phyloP scores from a whole-genome alignment of 23 red algal species.

The Gracilaria domingensis region DNA sequence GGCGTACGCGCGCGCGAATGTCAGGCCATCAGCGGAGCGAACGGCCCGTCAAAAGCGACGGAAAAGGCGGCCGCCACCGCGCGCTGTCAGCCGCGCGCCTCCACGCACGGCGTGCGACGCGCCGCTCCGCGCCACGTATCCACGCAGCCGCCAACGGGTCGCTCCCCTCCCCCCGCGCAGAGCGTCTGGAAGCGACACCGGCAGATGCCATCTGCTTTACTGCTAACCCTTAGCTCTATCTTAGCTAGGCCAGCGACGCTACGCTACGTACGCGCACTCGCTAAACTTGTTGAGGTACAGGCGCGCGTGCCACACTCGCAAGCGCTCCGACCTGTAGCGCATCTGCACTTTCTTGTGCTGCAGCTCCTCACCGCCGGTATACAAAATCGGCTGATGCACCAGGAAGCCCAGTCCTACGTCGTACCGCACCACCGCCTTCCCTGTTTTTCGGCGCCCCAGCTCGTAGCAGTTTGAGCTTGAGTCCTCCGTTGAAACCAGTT shows the following conservation, averaged over 20 bases:
- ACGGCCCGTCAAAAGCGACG: too few species aligned
- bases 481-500: neutral
- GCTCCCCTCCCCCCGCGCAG: too few species aligned
- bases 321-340: neutral
- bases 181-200: too few species aligned
- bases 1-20: constrained; percentile 4
- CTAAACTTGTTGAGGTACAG: neutral
- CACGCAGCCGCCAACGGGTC: too few species aligned
- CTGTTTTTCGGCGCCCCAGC: neutral
- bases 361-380: neutral
- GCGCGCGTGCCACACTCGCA: constrained; percentile 28
- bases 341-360: neutral
- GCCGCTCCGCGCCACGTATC: too few species aligned
- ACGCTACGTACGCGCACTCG: neutral
- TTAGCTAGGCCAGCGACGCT: too few species aligned
- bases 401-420: constrained; percentile 64
- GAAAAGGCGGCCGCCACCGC: too few species aligned
- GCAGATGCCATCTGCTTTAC: too few species aligned
- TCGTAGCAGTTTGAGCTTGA: constrained; percentile 25
- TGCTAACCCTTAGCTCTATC: too few species aligned
- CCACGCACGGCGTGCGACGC: too few species aligned
- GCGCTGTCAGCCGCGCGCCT: too few species aligned
- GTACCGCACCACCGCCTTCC: constrained; percentile 58
- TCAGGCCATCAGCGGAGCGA: neutral
- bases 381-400: constrained; percentile 57